Evolutionary conservation across 768 basidiomycete genomes (phyloP).

Genomic region (Boletellus ananas): DNA sequence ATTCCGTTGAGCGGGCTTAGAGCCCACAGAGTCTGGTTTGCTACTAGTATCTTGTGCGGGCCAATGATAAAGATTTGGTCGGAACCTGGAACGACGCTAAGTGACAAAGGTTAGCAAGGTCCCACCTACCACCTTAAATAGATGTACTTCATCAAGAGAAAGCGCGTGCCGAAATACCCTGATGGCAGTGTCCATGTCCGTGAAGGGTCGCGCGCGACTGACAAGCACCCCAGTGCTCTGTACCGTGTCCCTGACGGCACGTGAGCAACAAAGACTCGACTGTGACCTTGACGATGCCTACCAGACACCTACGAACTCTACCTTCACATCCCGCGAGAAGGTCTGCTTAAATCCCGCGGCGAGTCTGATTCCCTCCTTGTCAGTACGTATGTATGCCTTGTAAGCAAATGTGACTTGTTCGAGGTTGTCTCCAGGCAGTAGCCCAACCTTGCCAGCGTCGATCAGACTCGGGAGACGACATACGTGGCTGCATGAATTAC

Average conservation of each 20-base stretch:
- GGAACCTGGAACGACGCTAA: constrained; percentile 64
- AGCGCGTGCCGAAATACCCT: constrained; percentile 75
- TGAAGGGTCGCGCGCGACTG: constrained; percentile 62
- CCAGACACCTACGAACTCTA: constrained; percentile 85
- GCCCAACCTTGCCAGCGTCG: constrained; percentile 49
- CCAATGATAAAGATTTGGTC: constrained; percentile 60
- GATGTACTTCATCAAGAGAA: constrained; percentile 66
- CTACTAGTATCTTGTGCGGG: constrained; percentile 17
- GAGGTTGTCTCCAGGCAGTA: constrained; percentile 63
- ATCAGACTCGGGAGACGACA: constrained; percentile 1
- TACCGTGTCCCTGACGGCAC: constrained; percentile 64
- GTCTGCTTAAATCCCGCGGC: constrained; percentile 69
- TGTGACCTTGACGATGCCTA: constrained; percentile 26
- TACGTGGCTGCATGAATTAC: constrained; percentile 28
- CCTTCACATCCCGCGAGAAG: constrained; percentile 59
- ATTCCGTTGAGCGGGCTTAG: neutral
- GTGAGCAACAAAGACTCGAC: constrained; percentile 1
- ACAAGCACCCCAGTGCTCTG: constrained; percentile 68
- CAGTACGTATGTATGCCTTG: constrained; percentile 58
- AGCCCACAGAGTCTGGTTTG: constrained; percentile 17
- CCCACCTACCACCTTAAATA: neutral
- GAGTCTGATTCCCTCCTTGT: constrained; percentile 41
- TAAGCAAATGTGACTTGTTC: constrained; percentile 75
- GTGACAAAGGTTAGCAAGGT: constrained; percentile 8
- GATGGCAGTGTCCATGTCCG: constrained; percentile 56